Evolutionary conservation across 1,139 yeast genomes (phyloP), one percentile per base, ranked within the genome.

Genomic region (Torulaspora globosa): DNA sequence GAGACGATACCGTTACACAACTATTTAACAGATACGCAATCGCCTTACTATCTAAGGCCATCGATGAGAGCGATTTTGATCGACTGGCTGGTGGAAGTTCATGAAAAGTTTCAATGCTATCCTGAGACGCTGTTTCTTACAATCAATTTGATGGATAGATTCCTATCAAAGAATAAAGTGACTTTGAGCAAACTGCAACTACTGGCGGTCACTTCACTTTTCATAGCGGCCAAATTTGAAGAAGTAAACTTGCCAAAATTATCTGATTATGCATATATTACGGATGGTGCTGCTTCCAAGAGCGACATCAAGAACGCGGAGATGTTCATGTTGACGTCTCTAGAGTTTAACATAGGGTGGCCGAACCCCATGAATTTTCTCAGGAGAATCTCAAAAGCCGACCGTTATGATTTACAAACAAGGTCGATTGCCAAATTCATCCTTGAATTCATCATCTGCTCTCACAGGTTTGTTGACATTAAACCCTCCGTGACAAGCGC

Each of bases 31-130:
- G 56, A 52, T 26, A 32, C 38, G 19, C 49, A 51, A 5, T 59
- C 57, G 10, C 44, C 94, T 80, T 68, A 74, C 75, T 48, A 80
- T 48, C 69, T 87, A 54, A 79, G 84, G 59, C 95, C 96, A 54
- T 79, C 82, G 53, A 86, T 87, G 86, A 77, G 97, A 54, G 85
- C 92, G 11, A 86, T 90, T 40, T 71, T 90, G 52, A 88, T 90
- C 19, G 97, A 92, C 67, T 90, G 97, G 97, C 74, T 90, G 54
- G 89, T 89, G 14, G 96, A 89, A 65, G 94, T 90, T 66, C 97
- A 90, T 69, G 72, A 82, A 53, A 78, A 88, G 61, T 90, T 90
- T 68, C 76, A 94, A 56, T 74, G 90, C 53, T 73, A 87, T 41
- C 96, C 96, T 1, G 97, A 90, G 68, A 87, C 96, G 5, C 74